Evolutionary conservation across 768 basidiomycete species (phyloP), one percentile per base, ranked within the genome.

Genomic region (Trametes elegans): DNA sequence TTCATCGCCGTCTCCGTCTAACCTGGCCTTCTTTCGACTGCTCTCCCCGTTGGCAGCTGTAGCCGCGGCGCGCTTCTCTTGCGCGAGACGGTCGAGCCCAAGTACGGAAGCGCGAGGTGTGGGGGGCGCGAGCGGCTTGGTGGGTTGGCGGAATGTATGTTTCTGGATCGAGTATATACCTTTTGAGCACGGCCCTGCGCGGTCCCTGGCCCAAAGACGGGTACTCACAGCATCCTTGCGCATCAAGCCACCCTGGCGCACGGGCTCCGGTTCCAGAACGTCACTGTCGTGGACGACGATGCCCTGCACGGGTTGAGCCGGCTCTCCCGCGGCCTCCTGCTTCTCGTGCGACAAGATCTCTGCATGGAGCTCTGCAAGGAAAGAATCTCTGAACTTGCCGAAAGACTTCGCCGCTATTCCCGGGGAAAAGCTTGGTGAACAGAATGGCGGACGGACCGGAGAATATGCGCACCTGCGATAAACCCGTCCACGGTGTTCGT

Each of bases 71-170:
- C 93, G 77, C 72, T 98, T 99, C 67, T 97, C 93, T 43, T 80
- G 83, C 0, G 97, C 97, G 2, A 98, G 78, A 23, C 80, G 80
- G 66, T 99, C 95, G 6, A 98, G 76, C 3, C 96, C 95, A 1
- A 98, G 81, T 3, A 91, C 64, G 5, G 95, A 97, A 0, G 81
- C 72, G 42, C 90, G 78, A 0, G 90, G 89, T 13, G 89, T 89
- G 10, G 86, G 84, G 3, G 89, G 88, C 63, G 88, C 86, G 7
- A 88, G 70, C 8, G 85, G 82, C 63, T 79, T 85, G 5, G 82
- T 81, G 2, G 91, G 92, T 65, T 83, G 76, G 47, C 83, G 79
- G 72, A 97, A 98, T 0, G 85, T 84, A 63, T 96, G 92, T 70
- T 76, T 78, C 91, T 93, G 61, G 21, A 36, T 43, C 5, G 54